A percentile compares a stretch with the other conserved stretches of the same genome.
phyloP scores from a whole-genome alignment of 305 asterid species.

The Fraxinus nigra region DNA sequence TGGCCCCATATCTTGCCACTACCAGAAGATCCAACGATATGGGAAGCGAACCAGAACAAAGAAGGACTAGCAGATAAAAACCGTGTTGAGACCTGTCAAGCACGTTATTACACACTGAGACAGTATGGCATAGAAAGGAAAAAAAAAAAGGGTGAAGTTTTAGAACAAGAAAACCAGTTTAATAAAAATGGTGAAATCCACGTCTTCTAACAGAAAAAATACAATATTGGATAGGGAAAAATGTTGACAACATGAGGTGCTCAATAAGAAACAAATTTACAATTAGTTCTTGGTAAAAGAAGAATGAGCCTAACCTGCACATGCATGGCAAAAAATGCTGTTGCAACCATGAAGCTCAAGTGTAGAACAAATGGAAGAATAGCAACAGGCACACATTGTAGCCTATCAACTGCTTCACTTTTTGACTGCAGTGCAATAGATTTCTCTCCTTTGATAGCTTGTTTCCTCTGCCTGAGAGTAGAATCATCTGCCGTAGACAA shows the following conservation, averaged over 20 bases:
- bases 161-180: constrained; percentile 7
- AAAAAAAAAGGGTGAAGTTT: neutral
- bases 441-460: constrained; percentile 27
- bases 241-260: neutral
- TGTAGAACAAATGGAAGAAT: constrained; percentile 77
- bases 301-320: constrained; percentile 64
- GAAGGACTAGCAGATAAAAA: constrained; percentile 77
- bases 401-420: constrained; percentile 28
- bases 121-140: neutral
- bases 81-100: constrained; percentile 75
- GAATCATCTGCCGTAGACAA: constrained; percentile 30
- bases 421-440: constrained; percentile 30
- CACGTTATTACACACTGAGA: neutral
- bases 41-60: constrained; percentile 60
- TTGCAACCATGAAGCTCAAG: constrained; percentile 79
- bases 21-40: constrained; percentile 41
- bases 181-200: neutral
- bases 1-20: constrained; percentile 62
- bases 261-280: constrained; percentile 1
- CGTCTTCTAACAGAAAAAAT: neutral
- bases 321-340: constrained; percentile 88
- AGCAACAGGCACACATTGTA: constrained; percentile 42
- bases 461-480: constrained; percentile 42
- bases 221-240: neutral
- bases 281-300: neutral